phyloP scores from a whole-genome alignment of 225 moss, liverwort and hornwort species.

The Anthoceros angustus region DNA sequence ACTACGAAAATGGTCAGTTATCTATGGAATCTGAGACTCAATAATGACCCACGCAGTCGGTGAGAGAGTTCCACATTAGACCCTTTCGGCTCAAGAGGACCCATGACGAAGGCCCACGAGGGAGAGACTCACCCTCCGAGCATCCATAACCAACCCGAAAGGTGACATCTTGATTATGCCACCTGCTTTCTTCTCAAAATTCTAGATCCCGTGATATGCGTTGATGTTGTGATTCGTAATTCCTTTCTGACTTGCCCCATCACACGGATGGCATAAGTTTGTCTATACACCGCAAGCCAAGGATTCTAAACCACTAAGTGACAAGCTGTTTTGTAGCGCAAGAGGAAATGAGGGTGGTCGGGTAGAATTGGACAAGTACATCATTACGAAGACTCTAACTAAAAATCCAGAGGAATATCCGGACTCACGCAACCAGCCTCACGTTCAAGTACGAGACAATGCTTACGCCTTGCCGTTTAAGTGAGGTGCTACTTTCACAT shows the following conservation, averaged over 20 bases:
- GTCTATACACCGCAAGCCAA: background rate
- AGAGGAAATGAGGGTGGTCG: slow-evolving; percentile 80
- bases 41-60: slow-evolving; percentile 96
- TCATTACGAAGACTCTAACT: slow-evolving; percentile 85
- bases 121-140: no score
- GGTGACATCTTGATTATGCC: slow-evolving; percentile 20
- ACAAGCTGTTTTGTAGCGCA: slow-evolving; percentile 40
- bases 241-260: no score
- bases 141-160: slow-evolving; percentile 76
- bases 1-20: slow-evolving; percentile 27
- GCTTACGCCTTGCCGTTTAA: background rate
- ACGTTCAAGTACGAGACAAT: slow-evolving; percentile 55
- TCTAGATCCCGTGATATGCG: no score
- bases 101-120: no score
- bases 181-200: background rate
- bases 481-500: background rate
- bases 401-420: slow-evolving; percentile 97
- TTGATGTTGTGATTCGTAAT: no score
- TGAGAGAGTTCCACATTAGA: no score
- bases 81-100: no score
- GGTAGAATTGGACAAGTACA: slow-evolving; percentile 85
- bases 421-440: slow-evolving; percentile 84
- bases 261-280: no score
- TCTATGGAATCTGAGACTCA: slow-evolving; percentile 95
- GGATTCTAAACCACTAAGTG: background rate